Evolutionary conservation across 345 rosid genomes (phyloP).

Genomic region (Hypericum androsaemum): DNA sequence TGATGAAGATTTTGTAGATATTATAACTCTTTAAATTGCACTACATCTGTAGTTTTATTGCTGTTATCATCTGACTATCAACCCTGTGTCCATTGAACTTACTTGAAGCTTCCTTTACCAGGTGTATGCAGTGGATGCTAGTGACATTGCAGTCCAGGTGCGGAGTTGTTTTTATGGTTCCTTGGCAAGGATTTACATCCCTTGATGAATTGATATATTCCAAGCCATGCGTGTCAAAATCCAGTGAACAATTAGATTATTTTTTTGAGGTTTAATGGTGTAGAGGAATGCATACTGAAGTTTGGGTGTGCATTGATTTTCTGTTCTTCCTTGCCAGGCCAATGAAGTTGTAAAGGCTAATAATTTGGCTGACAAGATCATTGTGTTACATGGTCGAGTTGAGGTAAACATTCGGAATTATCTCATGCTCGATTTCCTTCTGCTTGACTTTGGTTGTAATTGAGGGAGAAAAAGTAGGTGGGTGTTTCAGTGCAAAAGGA

Average conservation of each 20-base stretch:
- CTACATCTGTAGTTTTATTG: not conserved
- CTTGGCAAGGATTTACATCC: not conserved
- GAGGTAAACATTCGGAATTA: conserved; percentile 44
- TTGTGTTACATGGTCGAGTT: conserved; percentile 87
- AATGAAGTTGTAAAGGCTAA: conserved; percentile 95
- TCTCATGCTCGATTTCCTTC: no score
- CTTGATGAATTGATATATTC: no score
- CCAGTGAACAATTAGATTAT: no score
- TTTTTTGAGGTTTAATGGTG: not conserved
- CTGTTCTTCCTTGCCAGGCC: conserved; percentile 44
- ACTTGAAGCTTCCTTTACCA: conserved; percentile 17
- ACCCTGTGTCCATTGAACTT: not conserved
- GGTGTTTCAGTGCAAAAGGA: no score
- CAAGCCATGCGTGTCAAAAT: no score
- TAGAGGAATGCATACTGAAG: not conserved
- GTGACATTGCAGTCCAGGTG: conserved; percentile 97
- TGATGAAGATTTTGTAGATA: no score
- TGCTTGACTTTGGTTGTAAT: no score
- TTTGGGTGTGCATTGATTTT: conserved; percentile 12
- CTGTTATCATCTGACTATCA: not conserved
- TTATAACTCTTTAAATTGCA: no score
- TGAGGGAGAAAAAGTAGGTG: no score
- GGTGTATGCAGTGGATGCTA: conserved; percentile 99
- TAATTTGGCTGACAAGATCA: conserved; percentile 63
- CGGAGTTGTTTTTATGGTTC: conserved; percentile 13